Evolutionary conservation across 2,329 filamentous ascomycete genomes (phyloP).

Genomic region (Calonectria leucothoes): DNA sequence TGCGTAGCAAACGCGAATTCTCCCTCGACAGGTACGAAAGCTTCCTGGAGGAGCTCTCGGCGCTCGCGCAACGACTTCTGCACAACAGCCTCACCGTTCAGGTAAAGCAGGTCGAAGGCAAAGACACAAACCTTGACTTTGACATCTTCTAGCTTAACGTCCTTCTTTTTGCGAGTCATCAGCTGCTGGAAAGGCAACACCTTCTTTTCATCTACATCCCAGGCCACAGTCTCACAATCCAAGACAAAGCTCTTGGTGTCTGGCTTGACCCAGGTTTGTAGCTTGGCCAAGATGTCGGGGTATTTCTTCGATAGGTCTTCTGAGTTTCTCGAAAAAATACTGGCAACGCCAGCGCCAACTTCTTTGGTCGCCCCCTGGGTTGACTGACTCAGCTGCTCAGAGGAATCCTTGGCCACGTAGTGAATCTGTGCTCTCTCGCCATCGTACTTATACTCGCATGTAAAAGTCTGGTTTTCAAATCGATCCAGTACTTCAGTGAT

Average conservation of each 20-base stretch:
- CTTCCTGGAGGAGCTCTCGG: conserved; percentile 76
- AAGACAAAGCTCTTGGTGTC: conserved; percentile 95
- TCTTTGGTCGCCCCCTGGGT: conserved; percentile 72
- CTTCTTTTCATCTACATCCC: conserved; percentile 96
- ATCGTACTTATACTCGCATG: conserved; percentile 99
- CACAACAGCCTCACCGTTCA: conserved; percentile 91
- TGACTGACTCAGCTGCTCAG: conserved; percentile 74
- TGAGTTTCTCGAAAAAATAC: conserved; percentile 97
- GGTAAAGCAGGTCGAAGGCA: conserved; percentile 92
- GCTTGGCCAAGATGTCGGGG: conserved; percentile 90
- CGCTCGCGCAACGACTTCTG: conserved; percentile 88
- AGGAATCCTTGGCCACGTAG: conserved; percentile 86
- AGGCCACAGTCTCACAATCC: conserved; percentile 98
- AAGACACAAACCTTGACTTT: conserved; percentile 98
- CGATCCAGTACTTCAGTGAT: conserved; percentile 97
- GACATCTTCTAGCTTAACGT: conserved; percentile 94
- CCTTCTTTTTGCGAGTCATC: conserved; percentile 98
- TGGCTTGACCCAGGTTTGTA: conserved; percentile 88
- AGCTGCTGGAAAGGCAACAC: conserved; percentile 97
- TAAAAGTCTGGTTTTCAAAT: conserved; percentile 95
- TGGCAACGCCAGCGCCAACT: conserved; percentile 78
- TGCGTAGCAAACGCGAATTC: conserved; percentile 92
- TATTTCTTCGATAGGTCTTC: conserved; percentile 98
- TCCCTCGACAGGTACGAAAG: conserved; percentile 84
- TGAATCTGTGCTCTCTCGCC: conserved; percentile 99